Evolutionary conservation across 2,329 filamentous ascomycete species (phyloP), one percentile per base, ranked within the genome.

Genomic region (Pseudofabraea citricarpa): DNA sequence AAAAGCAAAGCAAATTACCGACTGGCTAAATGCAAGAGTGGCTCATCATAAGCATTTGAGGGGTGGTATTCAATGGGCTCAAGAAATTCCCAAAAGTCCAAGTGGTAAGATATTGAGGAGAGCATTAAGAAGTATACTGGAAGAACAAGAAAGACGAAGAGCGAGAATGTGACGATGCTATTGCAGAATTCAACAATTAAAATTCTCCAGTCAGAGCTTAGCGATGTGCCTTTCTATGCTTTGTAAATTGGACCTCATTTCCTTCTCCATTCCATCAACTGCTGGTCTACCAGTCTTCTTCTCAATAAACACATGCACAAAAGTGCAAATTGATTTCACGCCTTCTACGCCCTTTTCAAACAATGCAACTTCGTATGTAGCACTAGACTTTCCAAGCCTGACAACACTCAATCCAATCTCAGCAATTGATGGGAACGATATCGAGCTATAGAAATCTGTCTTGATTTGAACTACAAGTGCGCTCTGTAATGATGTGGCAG

Each of bases 101-200:
- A 73, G 70, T 47, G 76, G 76, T 4, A 79, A 80, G 68, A 75
- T 80, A 46, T 56, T 80, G 52, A 69, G 74, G 48, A 61, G 75
- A 31, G 57, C 76, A 15, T 58, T 79, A 54, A 72, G 67, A 47
- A 62, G 69, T 37, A 55, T 60, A 53, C 62, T 61, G 24, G 59
- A 58, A 20, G 64, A 60, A 51, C 53, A 37, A 51, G 55, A 50
- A 57, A 54, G 47, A 52, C 44, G 23, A 64, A 60, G n/a, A n/a
- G n/a, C n/a, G n/a, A n/a, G n/a, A n/a, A n/a, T n/a, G n/a, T n/a
- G n/a, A n/a, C n/a, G n/a, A n/a, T n/a, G n/a, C n/a, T n/a, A n/a
- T n/a, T n/a, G n/a, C n/a, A n/a, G n/a, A n/a, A n/a, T n/a, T n/a
- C n/a, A n/a, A n/a, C n/a, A n/a, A n/a, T n/a, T n/a, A n/a, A n/a